Base-by-base conservation (phyloP, 192 early-diverging fungal genomes). In the Dissophora ornata region DNA sequence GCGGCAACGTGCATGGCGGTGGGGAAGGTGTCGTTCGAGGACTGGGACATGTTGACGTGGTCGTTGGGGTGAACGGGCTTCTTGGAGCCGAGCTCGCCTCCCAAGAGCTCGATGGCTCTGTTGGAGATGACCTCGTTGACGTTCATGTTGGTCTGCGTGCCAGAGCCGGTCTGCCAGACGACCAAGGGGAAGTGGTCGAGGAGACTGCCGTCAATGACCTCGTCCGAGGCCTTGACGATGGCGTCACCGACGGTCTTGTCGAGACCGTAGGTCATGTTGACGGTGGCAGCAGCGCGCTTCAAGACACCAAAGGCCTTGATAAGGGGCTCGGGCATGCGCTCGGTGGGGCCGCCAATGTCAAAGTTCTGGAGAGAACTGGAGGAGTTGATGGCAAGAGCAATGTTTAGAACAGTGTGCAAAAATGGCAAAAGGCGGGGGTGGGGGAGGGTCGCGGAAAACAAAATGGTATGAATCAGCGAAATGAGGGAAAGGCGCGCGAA, bases 1-100 rank as follows among this genome's bases (percentile, higher is more conserved):
- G 97, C 95, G n/a, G 96, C 90, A 68, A 99, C 91, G 83, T 98
- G 97, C 98, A 99, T 99, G 65, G 97, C 96, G 28, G 97, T 98
- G 25, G 98, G 98, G 89, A 99, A 99, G 53, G 96, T 97, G 78
- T 99, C 97, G 79, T 99, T 99, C 48, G 95, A 97, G 42, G 94
- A 96, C 83, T 98, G 97, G 59, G 92, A 92, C 89, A 95, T 97
- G 89, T 99, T 99, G 75, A 98, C 97, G 59, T 98, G 96, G 84
- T 99, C 98, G 83, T 99, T 99, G 40, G 98, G 98, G 80, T 99
- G 98, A 36, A 99, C 95, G 18, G 95, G 95, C 62, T 87, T 90
- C 90, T 99, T 96, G 81, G 84, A 88, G 54, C 97, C 97, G 44
- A 96, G 86, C 79, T 95, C 90, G 47, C 91, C 92, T 53, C 94